These are phyloP conservation scores for Trichosporon sp. DNA, from an alignment of 1,284 basidiomycete species.

Conservation along the genomic window DNA sequence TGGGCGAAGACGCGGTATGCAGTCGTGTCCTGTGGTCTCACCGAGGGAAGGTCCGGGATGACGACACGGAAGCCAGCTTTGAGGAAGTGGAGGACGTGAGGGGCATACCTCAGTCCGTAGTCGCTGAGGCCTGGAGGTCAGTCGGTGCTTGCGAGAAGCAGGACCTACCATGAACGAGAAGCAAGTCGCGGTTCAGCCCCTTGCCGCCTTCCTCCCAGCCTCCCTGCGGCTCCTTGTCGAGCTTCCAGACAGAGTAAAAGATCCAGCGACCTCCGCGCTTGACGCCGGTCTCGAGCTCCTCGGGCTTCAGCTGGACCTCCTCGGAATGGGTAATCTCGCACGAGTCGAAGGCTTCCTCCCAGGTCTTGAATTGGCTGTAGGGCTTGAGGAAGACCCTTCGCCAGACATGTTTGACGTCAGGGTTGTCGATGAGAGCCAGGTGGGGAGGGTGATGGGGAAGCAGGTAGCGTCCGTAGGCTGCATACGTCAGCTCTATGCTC, in stretches of 20 bases:
- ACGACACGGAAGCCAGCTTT: conserved; percentile 53
- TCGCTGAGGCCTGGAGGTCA: conserved; percentile 44
- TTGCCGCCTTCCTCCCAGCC: conserved; percentile 43
- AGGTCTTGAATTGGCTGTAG: conserved; percentile 23
- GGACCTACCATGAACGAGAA: conserved; percentile 48
- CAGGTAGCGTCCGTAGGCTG: conserved; percentile 46
- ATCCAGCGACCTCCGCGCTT: conserved; percentile 45
- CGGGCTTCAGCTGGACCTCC: conserved; percentile 36
- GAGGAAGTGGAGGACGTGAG: conserved; percentile 50
- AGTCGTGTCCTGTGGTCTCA: conserved; percentile 31
- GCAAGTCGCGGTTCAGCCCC: conserved; percentile 42
- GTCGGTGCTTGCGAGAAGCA: conserved; percentile 1
- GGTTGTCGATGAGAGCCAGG: conserved; percentile 33
- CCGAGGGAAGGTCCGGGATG: conserved; percentile 53
- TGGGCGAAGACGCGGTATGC: neutral
- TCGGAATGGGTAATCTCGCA: conserved; percentile 44
- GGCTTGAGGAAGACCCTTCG: conserved; percentile 46
- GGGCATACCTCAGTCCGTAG: conserved; percentile 49
- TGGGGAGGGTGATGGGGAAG: conserved; percentile 42
- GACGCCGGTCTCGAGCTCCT: conserved; percentile 37
- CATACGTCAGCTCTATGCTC: neutral
- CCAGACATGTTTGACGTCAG: conserved; percentile 31
- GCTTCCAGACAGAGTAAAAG: conserved; percentile 48
- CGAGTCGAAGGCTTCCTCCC: conserved; percentile 38
- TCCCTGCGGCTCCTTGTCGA: conserved; percentile 32